These are phyloP conservation scores for Russula compacta DNA, from an alignment of 768 basidiomycete genomes.

Conservation along the genomic window DNA sequence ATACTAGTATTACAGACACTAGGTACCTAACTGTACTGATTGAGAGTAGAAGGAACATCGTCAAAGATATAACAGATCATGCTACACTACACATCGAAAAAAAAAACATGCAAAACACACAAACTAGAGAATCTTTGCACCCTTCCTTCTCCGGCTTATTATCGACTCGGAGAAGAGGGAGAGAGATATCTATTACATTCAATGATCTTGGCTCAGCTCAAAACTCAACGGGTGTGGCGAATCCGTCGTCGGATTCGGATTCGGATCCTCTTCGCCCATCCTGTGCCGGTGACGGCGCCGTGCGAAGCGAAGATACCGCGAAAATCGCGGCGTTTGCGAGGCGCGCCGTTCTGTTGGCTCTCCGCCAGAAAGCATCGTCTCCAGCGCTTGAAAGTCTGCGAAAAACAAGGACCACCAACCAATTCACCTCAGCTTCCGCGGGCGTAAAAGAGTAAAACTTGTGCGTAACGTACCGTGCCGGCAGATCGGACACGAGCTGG, in stretches of 20 bases:
- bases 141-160: too few relatives aligned
- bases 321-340: slow-evolving; percentile 26
- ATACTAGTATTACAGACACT: too few relatives aligned
- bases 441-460: not conserved
- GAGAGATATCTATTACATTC: not conserved
- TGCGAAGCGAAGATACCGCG: slow-evolving; percentile 28
- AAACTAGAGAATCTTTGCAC: too few relatives aligned
- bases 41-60: too few relatives aligned
- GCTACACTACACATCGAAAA: too few relatives aligned
- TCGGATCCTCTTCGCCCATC: slow-evolving; percentile 21
- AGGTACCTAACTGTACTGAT: too few relatives aligned
- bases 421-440: not conserved
- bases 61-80: too few relatives aligned
- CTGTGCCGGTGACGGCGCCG: slow-evolving; percentile 22
- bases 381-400: slow-evolving; percentile 30
- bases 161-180: too few relatives aligned
- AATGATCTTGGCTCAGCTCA: not conserved
- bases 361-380: slow-evolving; percentile 25
- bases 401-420: not conserved
- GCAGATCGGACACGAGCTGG: slow-evolving; percentile 87
- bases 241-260: slow-evolving; percentile 11
- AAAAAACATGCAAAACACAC: too few relatives aligned
- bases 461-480: slow-evolving; percentile 56
- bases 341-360: slow-evolving; percentile 16
- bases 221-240: slow-evolving; percentile 21